phyloP scores from a whole-genome alignment of 1,139 yeast genomes.

The Debaryomyces sp. region DNA sequence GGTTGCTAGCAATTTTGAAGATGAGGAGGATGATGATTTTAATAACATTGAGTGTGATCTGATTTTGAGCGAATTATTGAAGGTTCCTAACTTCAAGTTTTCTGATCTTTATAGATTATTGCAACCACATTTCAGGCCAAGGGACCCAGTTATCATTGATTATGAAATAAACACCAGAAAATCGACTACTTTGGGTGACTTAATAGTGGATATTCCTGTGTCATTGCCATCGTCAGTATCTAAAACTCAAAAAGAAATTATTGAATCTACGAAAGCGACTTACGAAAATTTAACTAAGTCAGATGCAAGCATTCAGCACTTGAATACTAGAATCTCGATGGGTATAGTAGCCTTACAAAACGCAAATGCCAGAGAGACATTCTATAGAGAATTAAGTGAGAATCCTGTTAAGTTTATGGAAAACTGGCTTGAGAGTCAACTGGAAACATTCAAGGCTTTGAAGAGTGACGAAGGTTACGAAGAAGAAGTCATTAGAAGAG shows the following conservation, averaged over 20 bases:
- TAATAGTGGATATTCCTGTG: slow-evolving; percentile 73
- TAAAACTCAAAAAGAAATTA: slow-evolving; percentile 39
- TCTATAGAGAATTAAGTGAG: slow-evolving; percentile 71
- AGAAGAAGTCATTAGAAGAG: slow-evolving; percentile 85
- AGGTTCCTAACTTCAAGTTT: slow-evolving; percentile 57
- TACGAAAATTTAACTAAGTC: slow-evolving; percentile 42
- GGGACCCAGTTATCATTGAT: slow-evolving; percentile 76
- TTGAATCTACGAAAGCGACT: slow-evolving; percentile 41
- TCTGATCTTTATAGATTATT: slow-evolving; percentile 75
- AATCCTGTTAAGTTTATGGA: slow-evolving; percentile 79
- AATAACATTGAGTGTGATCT: slow-evolving; percentile 68
- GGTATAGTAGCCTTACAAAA: slow-evolving; percentile 69
- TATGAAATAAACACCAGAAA: slow-evolving; percentile 76
- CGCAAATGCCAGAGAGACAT: slow-evolving; percentile 50
- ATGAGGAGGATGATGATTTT: slow-evolving; percentile 35
- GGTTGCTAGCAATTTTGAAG: slow-evolving; percentile 17
- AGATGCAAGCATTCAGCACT: slow-evolving; percentile 55
- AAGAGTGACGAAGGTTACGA: slow-evolving; percentile 88
- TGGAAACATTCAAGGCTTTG: slow-evolving; percentile 73
- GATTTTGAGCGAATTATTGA: slow-evolving; percentile 59
- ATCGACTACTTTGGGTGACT: slow-evolving; percentile 80
- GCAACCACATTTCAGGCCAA: slow-evolving; percentile 62
- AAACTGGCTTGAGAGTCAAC: slow-evolving; percentile 73
- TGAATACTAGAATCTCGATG: slow-evolving; percentile 62
- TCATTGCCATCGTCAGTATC: slow-evolving; percentile 54